phyloP scores from a whole-genome alignment of 345 rosid genomes.

The Sisymbrium altissimum region DNA sequence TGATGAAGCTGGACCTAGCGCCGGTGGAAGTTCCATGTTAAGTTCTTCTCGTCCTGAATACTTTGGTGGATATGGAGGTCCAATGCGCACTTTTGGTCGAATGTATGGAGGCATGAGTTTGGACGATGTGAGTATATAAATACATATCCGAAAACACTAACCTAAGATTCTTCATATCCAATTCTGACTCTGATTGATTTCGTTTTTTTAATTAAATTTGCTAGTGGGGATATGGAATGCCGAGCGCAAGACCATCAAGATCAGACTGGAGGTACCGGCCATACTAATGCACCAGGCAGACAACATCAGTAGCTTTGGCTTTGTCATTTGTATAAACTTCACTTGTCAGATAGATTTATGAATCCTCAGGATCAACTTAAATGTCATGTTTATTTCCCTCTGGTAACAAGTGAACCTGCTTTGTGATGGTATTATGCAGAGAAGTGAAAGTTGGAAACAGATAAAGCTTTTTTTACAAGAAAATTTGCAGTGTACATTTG shows the following conservation, averaged over 20 bases:
- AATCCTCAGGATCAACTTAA: neutral
- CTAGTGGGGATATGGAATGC: conserved; percentile 80
- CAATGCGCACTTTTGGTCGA: conserved; percentile 68
- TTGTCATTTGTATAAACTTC: conserved; percentile 29
- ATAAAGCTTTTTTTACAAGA: conserved; percentile 18
- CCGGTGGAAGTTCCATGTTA: conserved; percentile 50
- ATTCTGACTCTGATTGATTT: neutral
- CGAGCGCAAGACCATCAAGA: conserved; percentile 62
- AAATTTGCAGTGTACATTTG: conserved; percentile 24
- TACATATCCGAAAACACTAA: neutral
- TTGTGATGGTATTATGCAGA: neutral
- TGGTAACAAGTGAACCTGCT: neutral
- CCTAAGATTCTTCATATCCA: neutral
- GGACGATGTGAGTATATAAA: conserved; percentile 56
- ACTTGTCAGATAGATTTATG: neutral
- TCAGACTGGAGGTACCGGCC: conserved; percentile 94
- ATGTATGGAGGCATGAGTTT: conserved; percentile 75
- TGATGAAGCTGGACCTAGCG: conserved; percentile 75
- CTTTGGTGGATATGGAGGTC: conserved; percentile 86
- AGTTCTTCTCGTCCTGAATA: conserved; percentile 38
- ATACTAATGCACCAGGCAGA: conserved; percentile 39
- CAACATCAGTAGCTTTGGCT: conserved; percentile 7
- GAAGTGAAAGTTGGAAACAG: neutral
- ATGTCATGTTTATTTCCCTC: neutral
- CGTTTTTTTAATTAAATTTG: neutral